Evolutionary conservation across 257 asterid species (phyloP).

Genomic region (Fraxinus pennsylvanica): DNA sequence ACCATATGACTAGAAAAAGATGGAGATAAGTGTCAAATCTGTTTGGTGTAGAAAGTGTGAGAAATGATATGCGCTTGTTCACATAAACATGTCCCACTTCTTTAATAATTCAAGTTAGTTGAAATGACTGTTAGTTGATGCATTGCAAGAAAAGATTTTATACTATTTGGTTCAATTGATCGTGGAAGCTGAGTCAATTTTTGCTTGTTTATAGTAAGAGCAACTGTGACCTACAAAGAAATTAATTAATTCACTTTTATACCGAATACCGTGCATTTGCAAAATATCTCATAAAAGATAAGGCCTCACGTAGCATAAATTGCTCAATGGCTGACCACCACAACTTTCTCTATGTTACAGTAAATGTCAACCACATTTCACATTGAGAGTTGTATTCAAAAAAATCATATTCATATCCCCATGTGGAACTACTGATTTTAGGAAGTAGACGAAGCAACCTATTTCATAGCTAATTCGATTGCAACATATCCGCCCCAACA

Average conservation of each 20-base stretch:
- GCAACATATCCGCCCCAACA: too few species aligned
- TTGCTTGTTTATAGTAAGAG: neutral
- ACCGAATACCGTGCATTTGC: neutral
- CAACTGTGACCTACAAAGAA: too few species aligned
- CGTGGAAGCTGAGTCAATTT: neutral
- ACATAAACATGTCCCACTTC: neutral
- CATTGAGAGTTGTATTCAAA: too few species aligned
- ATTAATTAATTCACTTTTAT: too few species aligned
- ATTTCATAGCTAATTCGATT: too few species aligned
- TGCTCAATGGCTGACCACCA: too few species aligned
- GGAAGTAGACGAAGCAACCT: too few species aligned
- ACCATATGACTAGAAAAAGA: neutral
- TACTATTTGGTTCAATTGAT: neutral
- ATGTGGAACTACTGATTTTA: neutral
- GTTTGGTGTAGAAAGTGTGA: neutral
- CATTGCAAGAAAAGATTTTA: neutral
- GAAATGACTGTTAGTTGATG: neutral
- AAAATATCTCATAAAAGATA: neutral
- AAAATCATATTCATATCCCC: neutral
- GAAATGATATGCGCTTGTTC: neutral
- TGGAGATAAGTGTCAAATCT: neutral
- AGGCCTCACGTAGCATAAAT: too few species aligned
- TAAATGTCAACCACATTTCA: too few species aligned
- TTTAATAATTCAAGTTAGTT: constrained; percentile 5
- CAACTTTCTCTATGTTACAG: too few species aligned